Base-by-base conservation (phyloP, 495 filamentous ascomycete genomes). In the Penicillium alfredii region DNA sequence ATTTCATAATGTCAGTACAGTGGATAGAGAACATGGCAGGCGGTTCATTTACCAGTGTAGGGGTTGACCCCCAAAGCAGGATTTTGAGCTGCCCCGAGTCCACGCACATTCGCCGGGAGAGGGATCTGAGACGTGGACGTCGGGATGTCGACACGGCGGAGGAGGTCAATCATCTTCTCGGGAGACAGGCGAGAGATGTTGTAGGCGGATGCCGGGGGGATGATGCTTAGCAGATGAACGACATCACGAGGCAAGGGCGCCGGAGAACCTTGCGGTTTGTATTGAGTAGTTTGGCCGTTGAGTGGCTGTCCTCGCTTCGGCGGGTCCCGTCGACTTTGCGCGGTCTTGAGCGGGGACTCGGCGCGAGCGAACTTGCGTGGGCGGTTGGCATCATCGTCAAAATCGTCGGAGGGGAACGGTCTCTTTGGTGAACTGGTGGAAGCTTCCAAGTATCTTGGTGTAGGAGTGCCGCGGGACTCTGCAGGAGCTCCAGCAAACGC, bases 291-390 rank as follows among this genome's bases (percentile, higher is more conserved):
- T 22, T 55, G 57, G 7, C 59, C 62, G 24, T 68, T 64, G 18
- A 56, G 35, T 26, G 51, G 58, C 33, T 58, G 59, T 10, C 42
- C 39, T 14, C 82, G 77, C 46, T 76, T 78, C 41, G 86, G 82
- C 55, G 88, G 85, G 49, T 94, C 84, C 12, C 87, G 78, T 23
- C 88, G 79, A 23, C 84, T 82, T 12, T 89, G 86, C 1, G 80
- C 80, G 8, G 82, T 84, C 57, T 92, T 95, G 16, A 97, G 69
- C 0, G 93, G 90, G 10, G 86, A 94, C 30, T 84, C 88, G 14
- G 80, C 86, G 13, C 92, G 80, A 31, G 71, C 67, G 33, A 90
- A 63, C 55, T 97, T 97, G 28, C 88, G 81, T 3, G 88, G 87
- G 9, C 79, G 81, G 30, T 57, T 61, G 5, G 58, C 52, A 27